Base-by-base conservation (phyloP, 2,329 filamentous ascomycete genomes). In the Cladobotryum mycophilum region DNA sequence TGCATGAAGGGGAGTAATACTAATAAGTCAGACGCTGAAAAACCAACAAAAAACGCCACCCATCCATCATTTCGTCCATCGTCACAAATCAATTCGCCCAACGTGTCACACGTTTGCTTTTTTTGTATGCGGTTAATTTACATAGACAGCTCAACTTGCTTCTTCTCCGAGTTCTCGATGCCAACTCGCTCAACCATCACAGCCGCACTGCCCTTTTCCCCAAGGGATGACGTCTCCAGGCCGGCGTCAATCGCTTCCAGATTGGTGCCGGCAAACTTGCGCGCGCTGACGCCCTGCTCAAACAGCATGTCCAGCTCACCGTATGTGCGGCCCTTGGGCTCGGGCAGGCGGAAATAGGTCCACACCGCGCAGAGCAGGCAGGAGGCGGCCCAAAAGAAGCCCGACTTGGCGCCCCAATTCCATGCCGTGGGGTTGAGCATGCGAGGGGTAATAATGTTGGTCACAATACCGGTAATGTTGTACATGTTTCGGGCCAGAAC, bases 261-360 rank as follows among this genome's bases (percentile, higher is more conserved):
- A n/a, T 58, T 44, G 0, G 67, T 64, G 5, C 54, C 58, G 51
- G 59, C 61, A 47, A 73, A 76, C 52, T 71, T 70, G 53, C 73
- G 64, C 1, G 75, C 71, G 18, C 68, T 61, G 9, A 74, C 61
- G 9, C 61, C 57, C 20, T 67, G 61, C 55, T 78, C 73, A 57
- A 82, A 82, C 53, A 83, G 62, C 11, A 75, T 63, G 47, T 82
- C 79, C 2, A 82, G 68, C 63, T 82, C 79, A 36, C 73, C 76
- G 47, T 77, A 75, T 0, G 76, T 78, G 36, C 76, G 70, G 6
- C 72, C 76, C 51, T 72, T 74, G 14, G 79, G 76, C 66, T 82
- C 80, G 4, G 77, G 77, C 5, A 79, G 66, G 15, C 72, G 74
- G 58, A 76, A 76, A 53, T 68, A 77, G 0, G 76, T 74, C 70